Conservation (phyloP, 805 yeast genomes). For the Wickerhamiella hasegawae region DNA sequence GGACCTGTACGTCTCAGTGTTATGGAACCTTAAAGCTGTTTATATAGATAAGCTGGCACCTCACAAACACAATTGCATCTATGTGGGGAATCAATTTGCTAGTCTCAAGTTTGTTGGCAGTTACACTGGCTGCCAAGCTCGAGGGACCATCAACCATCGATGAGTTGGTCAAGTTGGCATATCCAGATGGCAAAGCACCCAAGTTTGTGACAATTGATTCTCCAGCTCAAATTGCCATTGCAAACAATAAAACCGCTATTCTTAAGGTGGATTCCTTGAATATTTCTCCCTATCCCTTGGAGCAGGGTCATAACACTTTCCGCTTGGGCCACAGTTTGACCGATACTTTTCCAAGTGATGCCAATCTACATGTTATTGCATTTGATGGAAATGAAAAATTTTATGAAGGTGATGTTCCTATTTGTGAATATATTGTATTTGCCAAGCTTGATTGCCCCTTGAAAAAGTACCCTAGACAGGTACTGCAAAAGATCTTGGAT, state of each 20-base stretch:
- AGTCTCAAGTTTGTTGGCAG: no score
- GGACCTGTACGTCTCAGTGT: no score
- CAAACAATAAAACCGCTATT: constrained; percentile 14
- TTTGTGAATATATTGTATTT: constrained; percentile 17
- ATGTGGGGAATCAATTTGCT: no score
- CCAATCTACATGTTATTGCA: constrained; percentile 12
- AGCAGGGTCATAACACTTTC: constrained; percentile 17
- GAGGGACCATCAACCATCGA: constrained; percentile 2
- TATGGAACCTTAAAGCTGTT: no score
- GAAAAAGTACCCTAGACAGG: constrained; percentile 4
- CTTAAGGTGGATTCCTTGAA: constrained; percentile 13
- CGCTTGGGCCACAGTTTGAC: constrained; percentile 12
- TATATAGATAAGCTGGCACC: no score
- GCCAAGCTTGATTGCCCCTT: constrained; percentile 19
- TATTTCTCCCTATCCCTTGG: constrained; percentile 17
- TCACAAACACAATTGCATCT: no score
- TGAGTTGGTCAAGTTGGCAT: constrained; percentile 10
- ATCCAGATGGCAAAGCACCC: constrained; percentile 7
- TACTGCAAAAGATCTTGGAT: constrained; percentile 12
- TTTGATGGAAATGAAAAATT: constrained; percentile 9
- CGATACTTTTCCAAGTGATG: constrained; percentile 13
- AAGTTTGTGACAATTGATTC: constrained; percentile 5
- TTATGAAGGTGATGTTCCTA: constrained; percentile 12
- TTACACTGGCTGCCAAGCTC: no score
- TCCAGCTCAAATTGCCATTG: constrained; percentile 7